Conservation (phyloP, 2,329 filamentous ascomycete genomes). For the Raffaelea ambrosiae region DNA sequence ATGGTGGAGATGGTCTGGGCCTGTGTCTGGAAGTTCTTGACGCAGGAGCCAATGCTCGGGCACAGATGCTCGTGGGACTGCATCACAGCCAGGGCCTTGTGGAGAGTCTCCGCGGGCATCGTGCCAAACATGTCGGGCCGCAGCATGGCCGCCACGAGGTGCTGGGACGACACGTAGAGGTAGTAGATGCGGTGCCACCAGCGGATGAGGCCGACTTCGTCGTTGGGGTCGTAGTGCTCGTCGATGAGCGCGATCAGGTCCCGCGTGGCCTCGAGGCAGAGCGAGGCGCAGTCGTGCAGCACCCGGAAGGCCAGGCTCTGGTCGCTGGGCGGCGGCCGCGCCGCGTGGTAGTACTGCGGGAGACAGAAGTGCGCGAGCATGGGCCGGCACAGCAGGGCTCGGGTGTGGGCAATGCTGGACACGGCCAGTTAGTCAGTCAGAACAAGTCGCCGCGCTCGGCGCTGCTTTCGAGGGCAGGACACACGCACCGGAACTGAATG, state of each 20-base stretch:
- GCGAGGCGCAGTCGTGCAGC: constrained; percentile 22
- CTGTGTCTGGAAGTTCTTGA: not conserved
- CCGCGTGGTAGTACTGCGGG: too few species aligned
- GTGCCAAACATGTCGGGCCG: constrained; percentile 22
- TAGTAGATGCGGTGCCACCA: constrained; percentile 32
- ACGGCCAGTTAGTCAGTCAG: too few species aligned
- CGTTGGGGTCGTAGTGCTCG: constrained; percentile 21
- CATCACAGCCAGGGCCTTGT: constrained; percentile 23
- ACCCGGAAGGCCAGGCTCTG: constrained; percentile 24
- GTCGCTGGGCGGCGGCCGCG: constrained; percentile 13
- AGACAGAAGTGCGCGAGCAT: too few species aligned
- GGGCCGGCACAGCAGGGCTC: too few species aligned
- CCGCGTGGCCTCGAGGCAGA: constrained; percentile 25
- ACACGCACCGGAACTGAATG: too few species aligned
- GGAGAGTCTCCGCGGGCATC: constrained; percentile 19
- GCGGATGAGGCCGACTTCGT: constrained; percentile 23
- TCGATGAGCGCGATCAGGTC: constrained; percentile 22
- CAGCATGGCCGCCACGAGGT: constrained; percentile 26
- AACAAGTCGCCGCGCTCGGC: too few species aligned
- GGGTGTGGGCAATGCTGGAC: too few species aligned
- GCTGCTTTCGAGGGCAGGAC: too few species aligned
- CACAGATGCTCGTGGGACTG: constrained; percentile 19
- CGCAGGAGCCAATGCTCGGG: not conserved
- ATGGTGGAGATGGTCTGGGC: not conserved
- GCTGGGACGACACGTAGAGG: constrained; percentile 25